Evolutionary conservation across 1,284 basidiomycete species (phyloP).

Genomic region (Heterobasidion irregulare): DNA sequence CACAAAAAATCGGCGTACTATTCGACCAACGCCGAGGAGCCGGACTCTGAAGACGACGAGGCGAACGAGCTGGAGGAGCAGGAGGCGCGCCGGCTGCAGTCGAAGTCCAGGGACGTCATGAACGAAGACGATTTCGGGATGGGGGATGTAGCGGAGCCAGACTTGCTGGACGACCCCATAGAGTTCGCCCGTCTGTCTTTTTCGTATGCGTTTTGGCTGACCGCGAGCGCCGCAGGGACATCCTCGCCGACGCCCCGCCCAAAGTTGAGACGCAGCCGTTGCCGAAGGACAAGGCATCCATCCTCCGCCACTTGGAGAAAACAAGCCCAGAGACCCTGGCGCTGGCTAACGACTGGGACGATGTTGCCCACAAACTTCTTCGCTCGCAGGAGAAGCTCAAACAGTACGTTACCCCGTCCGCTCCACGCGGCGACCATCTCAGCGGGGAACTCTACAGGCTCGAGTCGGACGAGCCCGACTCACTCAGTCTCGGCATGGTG

Average conservation of each 20-base stretch:
- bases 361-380: slow-evolving; percentile 47
- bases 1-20: slow-evolving; percentile 74
- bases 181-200: slow-evolving; percentile 30
- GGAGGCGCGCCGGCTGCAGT: slow-evolving; percentile 79
- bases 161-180: slow-evolving; percentile 21
- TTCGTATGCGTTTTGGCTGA: neutral
- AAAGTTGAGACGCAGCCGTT: slow-evolving; percentile 19
- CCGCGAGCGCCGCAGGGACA: slow-evolving; percentile 16
- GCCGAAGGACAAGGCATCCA: slow-evolving; percentile 52
- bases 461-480: slow-evolving; percentile 35
- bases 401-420: slow-evolving; percentile 32
- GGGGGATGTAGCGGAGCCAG: slow-evolving; percentile 43
- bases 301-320: slow-evolving; percentile 72
- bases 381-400: slow-evolving; percentile 47
- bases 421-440: neutral
- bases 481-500: slow-evolving; percentile 52
- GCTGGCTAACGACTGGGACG: slow-evolving; percentile 70
- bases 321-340: slow-evolving; percentile 76
- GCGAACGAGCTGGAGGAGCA: slow-evolving; percentile 82
- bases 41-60: slow-evolving; percentile 83
- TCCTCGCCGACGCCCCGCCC: slow-evolving; percentile 24
- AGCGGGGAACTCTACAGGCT: slow-evolving; percentile 28
- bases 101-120: slow-evolving; percentile 67
- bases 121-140: slow-evolving; percentile 82
- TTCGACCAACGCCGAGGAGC: slow-evolving; percentile 71